phyloP scores from a whole-genome alignment of 495 filamentous ascomycete genomes.

The Hypomontagnella submonticulosa region DNA sequence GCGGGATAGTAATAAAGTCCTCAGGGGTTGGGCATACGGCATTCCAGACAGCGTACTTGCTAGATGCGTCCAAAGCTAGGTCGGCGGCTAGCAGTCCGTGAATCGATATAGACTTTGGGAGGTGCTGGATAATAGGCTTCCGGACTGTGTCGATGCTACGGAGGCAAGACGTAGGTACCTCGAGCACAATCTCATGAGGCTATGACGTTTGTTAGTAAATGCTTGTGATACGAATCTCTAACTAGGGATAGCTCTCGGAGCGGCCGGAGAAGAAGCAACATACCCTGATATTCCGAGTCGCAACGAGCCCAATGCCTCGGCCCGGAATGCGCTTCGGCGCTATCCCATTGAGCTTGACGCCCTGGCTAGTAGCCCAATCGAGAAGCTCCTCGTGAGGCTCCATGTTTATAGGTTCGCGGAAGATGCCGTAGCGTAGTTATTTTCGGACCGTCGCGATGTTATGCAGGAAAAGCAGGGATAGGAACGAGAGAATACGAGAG shows the following conservation, averaged over 20 bases:
- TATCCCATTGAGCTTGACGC: slow-evolving; percentile 70
- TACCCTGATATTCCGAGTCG: slow-evolving; percentile 72
- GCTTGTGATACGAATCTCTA: neutral
- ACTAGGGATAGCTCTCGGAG: neutral
- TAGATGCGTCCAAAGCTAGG: slow-evolving; percentile 63
- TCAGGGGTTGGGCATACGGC: slow-evolving; percentile 71
- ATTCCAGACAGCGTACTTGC: slow-evolving; percentile 65
- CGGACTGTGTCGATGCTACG: slow-evolving; percentile 71
- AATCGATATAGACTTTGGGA: slow-evolving; percentile 64
- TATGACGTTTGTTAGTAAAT: slow-evolving; percentile 32
- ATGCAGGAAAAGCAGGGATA: neutral
- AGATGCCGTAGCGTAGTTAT: neutral
- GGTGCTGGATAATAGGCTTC: slow-evolving; percentile 55
- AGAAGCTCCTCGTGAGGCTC: slow-evolving; percentile 62
- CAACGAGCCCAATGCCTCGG: slow-evolving; percentile 79
- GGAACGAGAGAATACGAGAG: neutral
- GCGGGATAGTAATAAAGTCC: slow-evolving; percentile 73
- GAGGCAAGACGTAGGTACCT: slow-evolving; percentile 71
- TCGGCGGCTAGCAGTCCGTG: slow-evolving; percentile 79
- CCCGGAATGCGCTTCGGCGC: slow-evolving; percentile 67
- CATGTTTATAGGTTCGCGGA: slow-evolving; percentile 33
- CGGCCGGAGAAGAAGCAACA: slow-evolving; percentile 7
- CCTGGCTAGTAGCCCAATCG: slow-evolving; percentile 69
- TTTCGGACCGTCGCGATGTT: too few species aligned
- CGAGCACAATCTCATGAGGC: slow-evolving; percentile 67